phyloP scores from a whole-genome alignment of 2,329 filamentous ascomycete genomes.

The Stachybotrys chlorohalonatus region DNA sequence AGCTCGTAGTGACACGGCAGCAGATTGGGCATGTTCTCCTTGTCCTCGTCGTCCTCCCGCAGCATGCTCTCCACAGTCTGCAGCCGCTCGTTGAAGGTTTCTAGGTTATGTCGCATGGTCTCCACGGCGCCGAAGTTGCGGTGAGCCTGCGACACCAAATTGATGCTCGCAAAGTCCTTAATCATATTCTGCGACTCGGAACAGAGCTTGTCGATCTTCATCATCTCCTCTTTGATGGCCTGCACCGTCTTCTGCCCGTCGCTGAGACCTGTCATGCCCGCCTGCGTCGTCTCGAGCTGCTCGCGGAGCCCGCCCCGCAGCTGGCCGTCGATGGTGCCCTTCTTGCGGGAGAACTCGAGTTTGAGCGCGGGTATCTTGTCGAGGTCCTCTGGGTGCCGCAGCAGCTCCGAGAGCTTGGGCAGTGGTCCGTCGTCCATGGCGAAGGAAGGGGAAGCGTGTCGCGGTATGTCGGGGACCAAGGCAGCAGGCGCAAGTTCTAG shows the following conservation, averaged over 20 bases:
- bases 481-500: not conserved
- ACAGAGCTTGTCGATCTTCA: conserved; percentile 95
- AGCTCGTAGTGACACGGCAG: conserved; percentile 86
- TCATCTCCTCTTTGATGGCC: conserved; percentile 95
- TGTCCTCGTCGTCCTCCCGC: conserved; percentile 72
- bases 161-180: conserved; percentile 89
- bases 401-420: conserved; percentile 81
- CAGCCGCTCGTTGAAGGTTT: conserved; percentile 75
- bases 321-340: conserved; percentile 81
- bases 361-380: conserved; percentile 90
- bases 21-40: conserved; percentile 86
- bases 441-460: conserved; percentile 1
- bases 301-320: conserved; percentile 81
- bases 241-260: conserved; percentile 89
- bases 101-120: conserved; percentile 84
- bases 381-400: conserved; percentile 92
- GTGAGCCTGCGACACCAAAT: conserved; percentile 86
- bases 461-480: not conserved
- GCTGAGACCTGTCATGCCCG: conserved; percentile 79
- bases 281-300: conserved; percentile 89
- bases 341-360: conserved; percentile 89
- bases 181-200: conserved; percentile 97
- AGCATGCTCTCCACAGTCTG: conserved; percentile 69
- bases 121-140: conserved; percentile 92
- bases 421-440: conserved; percentile 50